Base-by-base conservation (phyloP, 192 early-diverging fungal genomes). In the Funneliformis mosseae region DNA sequence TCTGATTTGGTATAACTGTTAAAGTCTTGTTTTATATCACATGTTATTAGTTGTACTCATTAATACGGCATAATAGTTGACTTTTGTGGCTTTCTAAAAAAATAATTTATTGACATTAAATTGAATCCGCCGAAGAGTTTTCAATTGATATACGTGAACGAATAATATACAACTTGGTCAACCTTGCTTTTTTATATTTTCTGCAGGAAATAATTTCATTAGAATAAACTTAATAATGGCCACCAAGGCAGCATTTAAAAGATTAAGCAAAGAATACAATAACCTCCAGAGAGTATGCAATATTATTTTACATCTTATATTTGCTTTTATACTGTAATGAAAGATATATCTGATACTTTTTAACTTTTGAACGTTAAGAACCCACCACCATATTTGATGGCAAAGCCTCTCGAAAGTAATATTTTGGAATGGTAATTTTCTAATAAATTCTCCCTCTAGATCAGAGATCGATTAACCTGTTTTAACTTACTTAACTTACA, bases 351-450 rank as follows among this genome's bases (percentile, higher is more conserved):
- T 39, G 10, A 78, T 18, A 14, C 25, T 48, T 46, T 46, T 55
- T 78, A 59, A 41, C 38, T 43, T 68, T 33, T 33, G 7, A 11
- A 23, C 18, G 7, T 50, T 2, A 39, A 83, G 81, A 94, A 91
- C 82, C 97, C 97, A 14, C 91, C 95, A 33, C 94, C 95, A 27
- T 98, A 91, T 80, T 95, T 99, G 76, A 88, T 89, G 67, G 96
- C 98, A 11, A 94, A 94, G 81, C 98, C 98, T 16, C 86, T 97
- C 18, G 98, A 99, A 81, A 84, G 84, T 59, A 97, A 99, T 84
- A 98, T 99, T 78, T 91, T 98, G 45, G 97, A 99, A 86, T 99
- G 98, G 96, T 93, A 91, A 81, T 66, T 25, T n/a, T 16, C 8
- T n/a, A 4, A 43, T 5, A 16, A 28, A 43, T 18, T n/a, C 39